Evolutionary conservation across 192 early-diverging fungal genomes (phyloP).

Genomic region (Coemansia reversa): DNA sequence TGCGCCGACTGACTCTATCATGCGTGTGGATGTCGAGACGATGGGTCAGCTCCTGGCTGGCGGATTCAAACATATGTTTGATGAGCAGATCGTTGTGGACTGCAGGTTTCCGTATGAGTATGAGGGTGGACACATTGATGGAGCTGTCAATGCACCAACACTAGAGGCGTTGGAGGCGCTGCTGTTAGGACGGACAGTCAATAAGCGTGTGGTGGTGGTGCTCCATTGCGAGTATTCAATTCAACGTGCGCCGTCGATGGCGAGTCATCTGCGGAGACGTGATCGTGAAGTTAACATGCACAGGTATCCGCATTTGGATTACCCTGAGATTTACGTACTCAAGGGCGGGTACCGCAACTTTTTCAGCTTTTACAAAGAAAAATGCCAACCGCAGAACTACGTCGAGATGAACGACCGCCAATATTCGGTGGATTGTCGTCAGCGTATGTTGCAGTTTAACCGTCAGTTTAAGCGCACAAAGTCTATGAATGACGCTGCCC

Average conservation of each 20-base stretch:
- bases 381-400: slow-evolving; percentile 74
- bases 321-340: slow-evolving; percentile 84
- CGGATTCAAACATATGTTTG: slow-evolving; percentile 57
- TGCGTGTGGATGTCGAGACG: slow-evolving; percentile 61
- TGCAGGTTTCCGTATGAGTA: slow-evolving; percentile 88
- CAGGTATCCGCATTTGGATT: slow-evolving; percentile 74
- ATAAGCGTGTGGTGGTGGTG: slow-evolving; percentile 62
- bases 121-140: slow-evolving; percentile 77
- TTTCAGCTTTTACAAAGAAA: slow-evolving; percentile 57
- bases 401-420: slow-evolving; percentile 75
- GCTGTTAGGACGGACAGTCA: slow-evolving; percentile 56
- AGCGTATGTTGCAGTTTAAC: slow-evolving; percentile 55
- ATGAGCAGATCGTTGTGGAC: slow-evolving; percentile 72
- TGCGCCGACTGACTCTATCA: slow-evolving; percentile 61
- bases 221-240: slow-evolving; percentile 88
- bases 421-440: slow-evolving; percentile 56
- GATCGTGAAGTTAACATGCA: slow-evolving; percentile 72
- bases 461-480: slow-evolving; percentile 58
- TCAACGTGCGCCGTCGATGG: slow-evolving; percentile 82
- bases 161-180: slow-evolving; percentile 59
- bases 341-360: slow-evolving; percentile 82
- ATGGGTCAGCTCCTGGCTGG: slow-evolving; percentile 68
- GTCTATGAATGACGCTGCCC: slow-evolving; percentile 45
- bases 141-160: slow-evolving; percentile 70
- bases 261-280: slow-evolving; percentile 67